phyloP scores from a whole-genome alignment of 306 rosid species.

The Rosa rugosa region DNA sequence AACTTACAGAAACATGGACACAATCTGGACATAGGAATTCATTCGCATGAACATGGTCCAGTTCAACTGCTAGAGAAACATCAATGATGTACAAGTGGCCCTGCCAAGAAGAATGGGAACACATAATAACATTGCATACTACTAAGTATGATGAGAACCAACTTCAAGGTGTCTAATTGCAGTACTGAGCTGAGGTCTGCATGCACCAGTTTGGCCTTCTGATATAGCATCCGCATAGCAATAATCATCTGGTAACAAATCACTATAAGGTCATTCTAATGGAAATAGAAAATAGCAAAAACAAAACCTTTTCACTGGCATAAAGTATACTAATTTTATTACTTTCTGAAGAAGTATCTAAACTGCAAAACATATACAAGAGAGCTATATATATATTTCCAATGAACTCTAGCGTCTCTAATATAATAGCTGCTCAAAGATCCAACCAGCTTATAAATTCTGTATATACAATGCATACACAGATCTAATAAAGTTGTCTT shows the following conservation, averaged over 20 bases:
- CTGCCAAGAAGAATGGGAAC: too few species aligned
- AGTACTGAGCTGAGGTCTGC: slow-evolving; percentile 68
- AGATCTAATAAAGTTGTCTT: not conserved
- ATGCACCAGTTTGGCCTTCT: slow-evolving; percentile 83
- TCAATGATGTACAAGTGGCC: too few species aligned
- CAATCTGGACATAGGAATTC: slow-evolving; percentile 79
- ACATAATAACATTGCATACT: not conserved
- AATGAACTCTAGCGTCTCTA: not conserved
- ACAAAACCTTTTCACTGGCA: not conserved
- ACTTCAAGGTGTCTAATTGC: not conserved
- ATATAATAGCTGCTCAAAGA: not conserved
- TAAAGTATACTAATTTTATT: not conserved
- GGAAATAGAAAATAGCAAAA: not conserved
- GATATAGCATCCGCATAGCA: slow-evolving; percentile 82
- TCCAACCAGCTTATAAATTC: not conserved
- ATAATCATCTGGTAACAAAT: slow-evolving; percentile 56
- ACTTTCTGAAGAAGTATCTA: not conserved
- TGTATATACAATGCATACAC: not conserved
- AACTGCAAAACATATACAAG: not conserved
- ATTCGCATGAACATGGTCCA: slow-evolving; percentile 32
- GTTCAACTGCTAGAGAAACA: too few species aligned
- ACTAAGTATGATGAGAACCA: not conserved
- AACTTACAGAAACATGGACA: slow-evolving; percentile 69
- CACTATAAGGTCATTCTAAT: not conserved
- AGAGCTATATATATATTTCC: too few species aligned